Conservation (phyloP, 164 flowering plant species). For the Vitis vinifera region ASM3070453v1 NC_081806.1:4780001-4780500, state of each 20-base stretch:
- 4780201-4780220: slow-evolving; percentile 98
- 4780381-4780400: slow-evolving; percentile 93
- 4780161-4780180: slow-evolving; percentile 98
- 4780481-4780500: slow-evolving; percentile 97
- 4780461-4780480: slow-evolving; percentile 78
- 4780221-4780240: slow-evolving; percentile 91
- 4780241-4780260: slow-evolving; percentile 98
- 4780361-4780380: slow-evolving; percentile 92
- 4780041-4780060: slow-evolving; percentile 97
- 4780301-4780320: slow-evolving; percentile 90
- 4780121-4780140: slow-evolving; percentile 92
- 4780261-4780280: slow-evolving; percentile 99
- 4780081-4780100: slow-evolving; percentile 99
- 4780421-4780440: slow-evolving; percentile 84
- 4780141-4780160: slow-evolving; percentile 91
- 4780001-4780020: slow-evolving; percentile 85
- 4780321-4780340: slow-evolving; percentile 99
- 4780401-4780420: slow-evolving; percentile 91
- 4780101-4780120: slow-evolving; percentile 95
- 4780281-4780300: slow-evolving; percentile 98
- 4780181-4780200: slow-evolving; percentile 97
- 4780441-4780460: slow-evolving; percentile 88
- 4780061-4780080: slow-evolving; percentile 98
- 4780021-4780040: slow-evolving; percentile 94
- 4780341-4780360: slow-evolving; percentile 94